Evolutionary conservation across 345 rosid genomes (phyloP).

Genomic region (Cardamine chenopodiifolia): DNA sequence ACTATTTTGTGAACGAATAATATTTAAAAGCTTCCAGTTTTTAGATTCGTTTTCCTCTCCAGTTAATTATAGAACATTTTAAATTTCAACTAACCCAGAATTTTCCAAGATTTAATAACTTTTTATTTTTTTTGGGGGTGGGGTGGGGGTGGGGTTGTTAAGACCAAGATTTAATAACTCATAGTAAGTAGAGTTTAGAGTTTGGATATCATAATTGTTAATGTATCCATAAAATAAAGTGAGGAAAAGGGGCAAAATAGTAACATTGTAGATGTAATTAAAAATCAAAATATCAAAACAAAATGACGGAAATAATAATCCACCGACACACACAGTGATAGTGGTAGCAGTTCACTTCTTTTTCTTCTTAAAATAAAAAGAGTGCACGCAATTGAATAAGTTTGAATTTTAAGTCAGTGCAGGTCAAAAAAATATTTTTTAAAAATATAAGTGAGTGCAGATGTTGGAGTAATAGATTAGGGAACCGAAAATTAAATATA

Average conservation of each 20-base stretch:
- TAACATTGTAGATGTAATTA: neutral
- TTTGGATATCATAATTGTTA: neutral
- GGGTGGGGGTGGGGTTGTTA: too few species aligned
- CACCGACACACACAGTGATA: constrained; percentile 40
- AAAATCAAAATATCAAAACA: neutral
- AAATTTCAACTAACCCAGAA: neutral
- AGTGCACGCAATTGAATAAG: constrained; percentile 22
- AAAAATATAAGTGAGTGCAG: constrained; percentile 7
- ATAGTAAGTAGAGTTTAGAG: neutral
- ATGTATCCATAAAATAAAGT: neutral
- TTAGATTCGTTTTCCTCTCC: neutral
- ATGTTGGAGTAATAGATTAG: constrained; percentile 25
- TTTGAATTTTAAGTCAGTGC: constrained; percentile 36
- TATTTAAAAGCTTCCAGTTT: neutral
- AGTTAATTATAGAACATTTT: neutral
- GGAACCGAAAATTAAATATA: constrained; percentile 16
- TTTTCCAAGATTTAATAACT: neutral
- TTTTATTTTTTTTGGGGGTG: neutral
- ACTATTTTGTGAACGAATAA: neutral
- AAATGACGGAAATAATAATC: constrained; percentile 11
- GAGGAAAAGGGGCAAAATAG: neutral
- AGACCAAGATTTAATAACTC: neutral
- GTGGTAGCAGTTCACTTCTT: constrained; percentile 36
- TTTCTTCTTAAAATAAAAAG: neutral
- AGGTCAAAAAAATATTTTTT: neutral